phyloP scores from a whole-genome alignment of 176 grass and related monocot species.

The Oryza longistaminata region DNA sequence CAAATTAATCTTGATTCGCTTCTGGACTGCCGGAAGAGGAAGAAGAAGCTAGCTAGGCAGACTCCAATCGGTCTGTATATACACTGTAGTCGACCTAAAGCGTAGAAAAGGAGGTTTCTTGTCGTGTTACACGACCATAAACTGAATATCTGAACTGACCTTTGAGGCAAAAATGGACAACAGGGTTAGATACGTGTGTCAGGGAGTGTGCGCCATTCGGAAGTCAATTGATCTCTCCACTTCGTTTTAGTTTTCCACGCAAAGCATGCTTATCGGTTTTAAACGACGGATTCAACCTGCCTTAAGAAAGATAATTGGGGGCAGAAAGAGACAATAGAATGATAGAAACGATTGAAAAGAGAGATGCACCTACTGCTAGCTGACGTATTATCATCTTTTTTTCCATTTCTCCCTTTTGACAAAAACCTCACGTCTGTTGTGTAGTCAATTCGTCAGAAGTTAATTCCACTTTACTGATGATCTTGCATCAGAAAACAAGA shows the following conservation, averaged over 20 bases:
- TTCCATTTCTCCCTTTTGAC: neutral
- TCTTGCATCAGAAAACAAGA: neutral
- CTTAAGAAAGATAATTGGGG: neutral
- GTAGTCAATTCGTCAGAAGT: neutral
- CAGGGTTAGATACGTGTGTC: neutral
- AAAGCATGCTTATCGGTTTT: constrained; percentile 16
- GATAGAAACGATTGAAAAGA: constrained; percentile 5
- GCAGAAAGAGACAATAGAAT: neutral
- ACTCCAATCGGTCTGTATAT: neutral
- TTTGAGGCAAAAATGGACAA: neutral
- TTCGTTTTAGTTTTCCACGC: neutral
- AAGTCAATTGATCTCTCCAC: neutral
- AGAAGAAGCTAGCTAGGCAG: neutral
- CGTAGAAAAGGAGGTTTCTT: constrained; percentile 23
- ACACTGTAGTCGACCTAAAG: constrained; percentile 14
- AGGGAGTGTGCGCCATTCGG: neutral
- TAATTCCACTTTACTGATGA: neutral
- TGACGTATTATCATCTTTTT: neutral
- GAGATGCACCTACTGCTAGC: neutral
- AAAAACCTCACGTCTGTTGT: neutral
- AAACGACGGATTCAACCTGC: neutral
- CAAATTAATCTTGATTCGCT: neutral
- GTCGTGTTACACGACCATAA: neutral
- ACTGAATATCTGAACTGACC: neutral
- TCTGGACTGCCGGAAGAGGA: neutral